Base-by-base conservation (phyloP, 192 early-diverging fungal species). In the Podila clonocystis region DNA sequence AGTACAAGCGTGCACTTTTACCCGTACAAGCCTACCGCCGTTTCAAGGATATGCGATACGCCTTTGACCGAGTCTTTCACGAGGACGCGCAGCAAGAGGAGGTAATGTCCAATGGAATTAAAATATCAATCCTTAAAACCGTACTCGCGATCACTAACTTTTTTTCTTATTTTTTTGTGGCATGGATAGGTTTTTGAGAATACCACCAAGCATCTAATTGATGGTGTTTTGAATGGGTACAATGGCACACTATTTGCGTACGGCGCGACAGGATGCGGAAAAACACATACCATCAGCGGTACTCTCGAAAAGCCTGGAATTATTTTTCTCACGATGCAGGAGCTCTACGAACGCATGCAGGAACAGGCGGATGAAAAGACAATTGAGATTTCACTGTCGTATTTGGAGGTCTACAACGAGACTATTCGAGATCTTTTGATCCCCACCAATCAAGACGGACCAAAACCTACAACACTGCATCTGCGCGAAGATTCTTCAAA, bases 391-490 rank as follows among this genome's bases (percentile, higher is more conserved):
- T 83, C 80, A 11, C 89, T 97, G 3, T 95, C 96, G 3, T 98
- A 97, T 82, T 67, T 99, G 31, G 97, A 99, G 77, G 86, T 97
- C n/a, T 96, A 99, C 82, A 98, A 99, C 82, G 97, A 99, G 72
- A 95, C 97, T 33, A 86, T 98, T 50, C 91, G 94, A 9, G 97
- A 99, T 75, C 84, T 99, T 41, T 86, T 97, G 28, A 80, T 76
- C 20, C 74, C 73, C 12, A 50, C 65, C 45, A 52, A 9, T 11
- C 38, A 62, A 2, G 74, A 77, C 29, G 78, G 36, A 69, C 59
- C 65, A 75, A 87, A 36, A 94, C 50, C 70, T 20, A 22, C 41
- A 2, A 62, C 82, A 6, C 72, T 96, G 75, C 91, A 93, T 26
- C 74, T 96, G 58, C 87, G 94, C 49, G 95, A 96, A 69, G 95